Base-by-base conservation (phyloP, 2,329 filamentous ascomycete species). In the Venturia pyrina region DNA sequence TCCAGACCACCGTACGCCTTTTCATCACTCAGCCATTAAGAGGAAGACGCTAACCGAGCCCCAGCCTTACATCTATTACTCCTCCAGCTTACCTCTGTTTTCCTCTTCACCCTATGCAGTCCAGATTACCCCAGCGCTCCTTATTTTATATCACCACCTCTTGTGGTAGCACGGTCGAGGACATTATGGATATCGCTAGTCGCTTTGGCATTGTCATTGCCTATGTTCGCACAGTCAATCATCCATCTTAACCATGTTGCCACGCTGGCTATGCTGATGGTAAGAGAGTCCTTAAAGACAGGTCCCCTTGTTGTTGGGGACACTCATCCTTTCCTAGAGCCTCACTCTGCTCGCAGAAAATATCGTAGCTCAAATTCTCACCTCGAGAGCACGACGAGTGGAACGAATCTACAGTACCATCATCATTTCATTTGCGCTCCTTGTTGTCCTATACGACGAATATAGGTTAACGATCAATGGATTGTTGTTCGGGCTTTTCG, bases 191-290 rank as follows among this genome's bases (percentile, higher is more conserved):
- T 37, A 34, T 57, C 53, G 8, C 28, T 57, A 7, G 28, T 34
- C 15, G 15, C 19, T 10, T n/a, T 69, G 61, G 68, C 72, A 8
- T 60, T 70, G n/a, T 70, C 73, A 2, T 68, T 70, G n/a, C 65
- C 71, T 5, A 69, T 72, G 34, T 68, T 67, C 21, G 59, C 72
- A 11, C 73, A 75, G 63, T 71, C 73, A 5, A 65, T 74, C 10
- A 50, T 76, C 24, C 74, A 75, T 65, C 71, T 71, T 44, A 69
- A 69, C 21, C 74, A 76, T 61, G 41, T 75, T 2, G 68, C 74
- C 1, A 70, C 73, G 0, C 65, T 76, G 15, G 67, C 69, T 24
- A 73, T 75, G 71, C 65, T 75, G 8, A 68, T 69, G 2, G 74
- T 75, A 68, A 69, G 73, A 50, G 15, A 28, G 1, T 4, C 48